phyloP scores from a whole-genome alignment of 208 protist genomes.

The Jaenimonas drosophilae region DNA sequence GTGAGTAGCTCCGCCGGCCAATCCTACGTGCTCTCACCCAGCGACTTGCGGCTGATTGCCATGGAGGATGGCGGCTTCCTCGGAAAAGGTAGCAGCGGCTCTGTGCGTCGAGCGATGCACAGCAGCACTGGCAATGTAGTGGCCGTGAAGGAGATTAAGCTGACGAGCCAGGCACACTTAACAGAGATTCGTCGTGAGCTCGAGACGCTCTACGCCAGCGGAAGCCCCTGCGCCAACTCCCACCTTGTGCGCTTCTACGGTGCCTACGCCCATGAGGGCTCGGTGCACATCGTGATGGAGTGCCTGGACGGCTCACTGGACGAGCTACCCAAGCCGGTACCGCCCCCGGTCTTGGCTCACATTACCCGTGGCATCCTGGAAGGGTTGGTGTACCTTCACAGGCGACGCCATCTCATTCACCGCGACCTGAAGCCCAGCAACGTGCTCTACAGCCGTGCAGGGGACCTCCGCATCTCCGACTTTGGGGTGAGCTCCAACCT shows the following conservation, averaged over 20 bases:
- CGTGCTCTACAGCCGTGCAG: constrained; percentile 88
- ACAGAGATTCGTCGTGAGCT: constrained; percentile 77
- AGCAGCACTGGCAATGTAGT: constrained; percentile 37
- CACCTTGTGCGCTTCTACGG: constrained; percentile 83
- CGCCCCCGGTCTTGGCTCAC: constrained; percentile 34
- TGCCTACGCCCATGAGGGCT: constrained; percentile 82
- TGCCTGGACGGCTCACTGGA: constrained; percentile 86
- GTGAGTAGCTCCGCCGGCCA: constrained; percentile 37
- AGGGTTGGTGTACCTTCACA: constrained; percentile 85
- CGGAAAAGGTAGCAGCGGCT: constrained; percentile 76
- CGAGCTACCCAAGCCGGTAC: constrained; percentile 41
- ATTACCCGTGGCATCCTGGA: constrained; percentile 73
- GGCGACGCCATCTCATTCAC: constrained; percentile 88
- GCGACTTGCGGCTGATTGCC: constrained; percentile 50
- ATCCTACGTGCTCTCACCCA: constrained; percentile 64
- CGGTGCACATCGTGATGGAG: constrained; percentile 88
- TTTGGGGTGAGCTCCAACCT: constrained; percentile 91
- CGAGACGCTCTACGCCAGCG: constrained; percentile 62
- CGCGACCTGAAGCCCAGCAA: constrained; percentile 98
- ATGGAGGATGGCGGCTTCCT: constrained; percentile 47
- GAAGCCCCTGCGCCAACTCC: constrained; percentile 4
- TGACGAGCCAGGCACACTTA: constrained; percentile 57
- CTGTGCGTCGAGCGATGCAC: constrained; percentile 55
- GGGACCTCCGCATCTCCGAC: constrained; percentile 88
- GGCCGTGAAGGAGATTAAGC: constrained; percentile 86